Evolutionary conservation across 768 basidiomycete genomes (phyloP).

Genomic region (Postia placenta): DNA sequence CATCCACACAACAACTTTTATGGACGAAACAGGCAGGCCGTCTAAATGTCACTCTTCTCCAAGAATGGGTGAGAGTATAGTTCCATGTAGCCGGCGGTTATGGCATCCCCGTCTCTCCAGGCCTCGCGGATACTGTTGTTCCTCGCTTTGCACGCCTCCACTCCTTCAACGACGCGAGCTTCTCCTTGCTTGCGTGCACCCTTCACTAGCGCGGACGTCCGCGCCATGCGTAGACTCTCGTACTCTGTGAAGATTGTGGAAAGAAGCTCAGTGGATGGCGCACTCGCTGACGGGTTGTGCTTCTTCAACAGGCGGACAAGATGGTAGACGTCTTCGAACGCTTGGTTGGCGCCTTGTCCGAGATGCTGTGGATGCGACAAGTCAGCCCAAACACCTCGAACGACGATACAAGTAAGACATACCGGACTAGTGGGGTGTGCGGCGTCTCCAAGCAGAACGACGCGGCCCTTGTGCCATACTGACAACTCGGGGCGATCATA

Average conservation of each 20-base stretch:
- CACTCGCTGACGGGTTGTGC: constrained; percentile 23
- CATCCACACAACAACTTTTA: no score
- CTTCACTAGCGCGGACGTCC: constrained; percentile 30
- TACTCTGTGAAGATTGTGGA: constrained; percentile 27
- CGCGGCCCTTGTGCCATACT: constrained; percentile 35
- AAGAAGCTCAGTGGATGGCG: constrained; percentile 25
- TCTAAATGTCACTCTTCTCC: constrained; percentile 2
- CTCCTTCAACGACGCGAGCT: constrained; percentile 26
- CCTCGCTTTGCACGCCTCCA: constrained; percentile 25
- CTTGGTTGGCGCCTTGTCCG: constrained; percentile 42
- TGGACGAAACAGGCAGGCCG: no score
- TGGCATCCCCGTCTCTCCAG: neutral
- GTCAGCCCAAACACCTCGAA: no score
- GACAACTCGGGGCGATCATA: constrained; percentile 37
- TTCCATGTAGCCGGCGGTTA: neutral
- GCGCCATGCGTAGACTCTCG: constrained; percentile 29
- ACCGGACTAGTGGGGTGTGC: constrained; percentile 43
- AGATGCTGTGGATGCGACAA: constrained; percentile 34
- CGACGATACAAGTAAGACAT: constrained; percentile 11
- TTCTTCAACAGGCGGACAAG: constrained; percentile 28
- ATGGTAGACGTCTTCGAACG: constrained; percentile 36
- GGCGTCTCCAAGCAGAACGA: constrained; percentile 39
- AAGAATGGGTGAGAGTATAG: neutral
- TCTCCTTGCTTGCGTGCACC: constrained; percentile 31
- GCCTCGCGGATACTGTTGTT: constrained; percentile 14